Evolutionary conservation across 2,329 filamentous ascomycete species (phyloP), one percentile per base, ranked within the genome.

Genomic region (Emydomyces testavorans): DNA sequence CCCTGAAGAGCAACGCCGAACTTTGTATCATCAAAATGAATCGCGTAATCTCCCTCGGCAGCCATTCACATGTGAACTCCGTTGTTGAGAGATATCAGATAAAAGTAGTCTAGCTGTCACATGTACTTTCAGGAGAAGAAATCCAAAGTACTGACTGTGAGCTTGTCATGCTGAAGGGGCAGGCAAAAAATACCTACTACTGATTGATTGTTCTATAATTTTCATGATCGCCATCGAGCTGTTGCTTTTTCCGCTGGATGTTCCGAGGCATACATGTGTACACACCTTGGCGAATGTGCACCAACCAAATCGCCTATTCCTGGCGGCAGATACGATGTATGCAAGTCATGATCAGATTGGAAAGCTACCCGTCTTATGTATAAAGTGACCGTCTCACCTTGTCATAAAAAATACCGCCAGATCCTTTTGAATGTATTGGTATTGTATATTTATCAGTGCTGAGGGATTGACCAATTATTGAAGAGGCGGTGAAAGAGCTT

Each of bases 401-500:
- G 13, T 15, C 3, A 35, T 15, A 15, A n/a, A 7, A 15, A 16
- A 35, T 15, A 7, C 16, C 15, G 4, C 32, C 16, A 15, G 32
- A 15, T n/a, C 32, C 8, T n/a, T 35, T 28, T 31, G 8, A 31
- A 31, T 28, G 26, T 28, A 11, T 28, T 11, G 26, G 6, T 11
- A 6, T 6, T 28, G 26, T 11, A 28, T 28, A 37, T 3, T n/a
- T 35, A 7, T n/a, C 6, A 16, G 32, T 6, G n/a, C 37, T 28
- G 26, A 15, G 21, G 10, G 20, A 23, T 37, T 37, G 8, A 37
- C 16, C 34, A 16, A 15, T 15, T 16, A 8, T 7, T 37, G 34
- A 44, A 24, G 32, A 35, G 31, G 31, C 31, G 29, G 41, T 44
- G 41, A 44, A 41, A 29, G 18, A 34, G 11, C 15, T 16, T 11